Evolutionary conservation across 768 basidiomycete species (phyloP).

Genomic region (Mycena filopes): DNA sequence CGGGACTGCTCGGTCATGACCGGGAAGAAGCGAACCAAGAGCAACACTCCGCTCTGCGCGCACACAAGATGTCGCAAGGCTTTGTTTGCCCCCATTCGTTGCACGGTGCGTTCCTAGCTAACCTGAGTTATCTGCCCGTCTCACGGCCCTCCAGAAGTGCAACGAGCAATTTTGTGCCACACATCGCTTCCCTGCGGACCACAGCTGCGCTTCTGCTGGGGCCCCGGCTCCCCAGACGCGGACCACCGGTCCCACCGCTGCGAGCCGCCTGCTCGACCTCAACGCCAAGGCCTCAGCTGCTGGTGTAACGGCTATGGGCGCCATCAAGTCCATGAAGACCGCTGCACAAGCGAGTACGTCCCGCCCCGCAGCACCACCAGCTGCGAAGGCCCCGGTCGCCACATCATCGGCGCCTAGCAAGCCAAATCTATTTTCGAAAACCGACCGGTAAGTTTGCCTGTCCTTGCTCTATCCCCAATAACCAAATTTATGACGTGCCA

Average conservation of each 20-base stretch:
- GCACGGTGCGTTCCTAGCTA: slow-evolving; percentile 64
- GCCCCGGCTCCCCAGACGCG: slow-evolving; percentile 23
- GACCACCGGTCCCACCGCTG: slow-evolving; percentile 48
- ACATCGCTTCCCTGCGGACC: slow-evolving; percentile 84
- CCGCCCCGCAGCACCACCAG: slow-evolving; percentile 26
- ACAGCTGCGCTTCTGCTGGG: slow-evolving; percentile 57
- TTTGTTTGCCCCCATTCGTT: slow-evolving; percentile 78
- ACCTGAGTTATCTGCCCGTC: background rate
- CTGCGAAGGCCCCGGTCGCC: slow-evolving; percentile 31
- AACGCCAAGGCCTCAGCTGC: slow-evolving; percentile 52
- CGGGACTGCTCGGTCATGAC: slow-evolving; percentile 76
- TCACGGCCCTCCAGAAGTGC: slow-evolving; percentile 64
- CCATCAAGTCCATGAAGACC: slow-evolving; percentile 50
- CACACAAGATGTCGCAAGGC: slow-evolving; percentile 75
- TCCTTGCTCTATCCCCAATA: slow-evolving; percentile 47
- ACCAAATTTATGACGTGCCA: slow-evolving; percentile 72
- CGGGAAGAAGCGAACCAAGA: slow-evolving; percentile 61
- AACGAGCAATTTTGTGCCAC: slow-evolving; percentile 76
- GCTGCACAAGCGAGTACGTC: slow-evolving; percentile 37
- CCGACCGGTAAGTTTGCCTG: slow-evolving; percentile 71
- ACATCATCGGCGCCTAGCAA: slow-evolving; percentile 26
- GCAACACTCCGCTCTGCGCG: slow-evolving; percentile 66
- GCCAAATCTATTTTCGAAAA: slow-evolving; percentile 52
- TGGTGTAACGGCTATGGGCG: slow-evolving; percentile 38
- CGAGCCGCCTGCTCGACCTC: slow-evolving; percentile 50